phyloP scores from a whole-genome alignment of 352 stramenopile species.

The Poterioochromonas sp. region DNA sequence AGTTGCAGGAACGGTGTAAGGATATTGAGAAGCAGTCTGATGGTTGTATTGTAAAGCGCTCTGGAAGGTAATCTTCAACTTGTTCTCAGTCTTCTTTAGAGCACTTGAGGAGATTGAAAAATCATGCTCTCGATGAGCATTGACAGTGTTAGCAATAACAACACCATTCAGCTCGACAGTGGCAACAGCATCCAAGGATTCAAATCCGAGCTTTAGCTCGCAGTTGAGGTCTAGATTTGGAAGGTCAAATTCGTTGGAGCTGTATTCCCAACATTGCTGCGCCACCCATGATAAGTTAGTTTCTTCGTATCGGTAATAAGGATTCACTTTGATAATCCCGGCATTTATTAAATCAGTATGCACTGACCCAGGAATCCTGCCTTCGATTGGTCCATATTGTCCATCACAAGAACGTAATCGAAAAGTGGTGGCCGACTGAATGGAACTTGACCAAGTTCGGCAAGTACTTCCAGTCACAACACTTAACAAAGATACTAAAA shows the following conservation, averaged over 20 bases:
- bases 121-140: neutral
- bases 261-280: neutral
- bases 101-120: neutral
- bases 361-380: neutral
- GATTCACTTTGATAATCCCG: neutral
- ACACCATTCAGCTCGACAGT: neutral
- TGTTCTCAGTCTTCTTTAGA: neutral
- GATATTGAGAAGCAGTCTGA: neutral
- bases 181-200: neutral
- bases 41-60: neutral
- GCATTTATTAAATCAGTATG: conserved; percentile 9
- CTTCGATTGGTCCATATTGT: neutral
- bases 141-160: neutral
- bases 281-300: neutral
- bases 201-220: neutral
- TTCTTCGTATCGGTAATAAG: neutral
- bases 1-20: neutral
- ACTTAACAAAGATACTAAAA: too few species aligned
- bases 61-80: neutral
- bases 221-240: neutral
- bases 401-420: neutral
- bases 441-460: too few species aligned
- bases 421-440: too few species aligned
- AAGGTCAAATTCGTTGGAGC: neutral
- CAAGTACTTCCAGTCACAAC: too few species aligned